Evolutionary conservation across 257 asterid genomes (phyloP).

Genomic region (Nicotiana paniculata): DNA sequence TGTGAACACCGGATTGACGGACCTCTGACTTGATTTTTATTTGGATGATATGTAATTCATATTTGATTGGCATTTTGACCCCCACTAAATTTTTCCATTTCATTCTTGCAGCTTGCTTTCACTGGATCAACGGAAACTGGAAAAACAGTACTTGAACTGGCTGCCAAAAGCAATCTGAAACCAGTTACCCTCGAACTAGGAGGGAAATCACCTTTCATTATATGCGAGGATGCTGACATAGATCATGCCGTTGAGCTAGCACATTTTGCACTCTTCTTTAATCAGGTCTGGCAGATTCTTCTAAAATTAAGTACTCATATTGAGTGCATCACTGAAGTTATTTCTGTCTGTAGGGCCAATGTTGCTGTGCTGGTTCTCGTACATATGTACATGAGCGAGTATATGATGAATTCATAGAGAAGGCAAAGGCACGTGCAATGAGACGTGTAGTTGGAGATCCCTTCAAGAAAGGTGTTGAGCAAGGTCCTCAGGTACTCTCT

Average conservation of each 20-base stretch:
- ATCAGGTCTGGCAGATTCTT: conserved; percentile 41
- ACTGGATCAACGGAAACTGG: conserved; percentile 81
- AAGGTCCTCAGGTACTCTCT: conserved; percentile 71
- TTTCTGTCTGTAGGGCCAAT: conserved; percentile 49
- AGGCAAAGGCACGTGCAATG: conserved; percentile 62
- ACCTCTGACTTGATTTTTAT: neutral
- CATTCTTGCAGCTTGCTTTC: conserved; percentile 58
- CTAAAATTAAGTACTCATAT: neutral
- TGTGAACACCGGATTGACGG: neutral
- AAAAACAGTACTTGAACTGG: conserved; percentile 45
- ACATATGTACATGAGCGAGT: conserved; percentile 68
- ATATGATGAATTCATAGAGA: conserved; percentile 64
- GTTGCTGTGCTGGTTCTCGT: conserved; percentile 87
- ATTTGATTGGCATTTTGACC: neutral
- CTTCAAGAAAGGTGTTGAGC: conserved; percentile 65
- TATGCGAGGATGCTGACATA: conserved; percentile 66
- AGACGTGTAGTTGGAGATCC: conserved; percentile 75
- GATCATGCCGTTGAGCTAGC: conserved; percentile 63
- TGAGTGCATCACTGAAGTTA: neutral
- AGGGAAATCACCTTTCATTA: conserved; percentile 75
- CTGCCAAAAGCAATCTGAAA: conserved; percentile 73
- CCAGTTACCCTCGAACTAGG: conserved; percentile 79
- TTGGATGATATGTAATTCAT: neutral
- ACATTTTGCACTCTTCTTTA: conserved; percentile 72
- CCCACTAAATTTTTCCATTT: neutral